These are phyloP conservation scores for Candida insectalens DNA, from an alignment of 805 yeast genomes.

Conservation along the genomic window DNA sequence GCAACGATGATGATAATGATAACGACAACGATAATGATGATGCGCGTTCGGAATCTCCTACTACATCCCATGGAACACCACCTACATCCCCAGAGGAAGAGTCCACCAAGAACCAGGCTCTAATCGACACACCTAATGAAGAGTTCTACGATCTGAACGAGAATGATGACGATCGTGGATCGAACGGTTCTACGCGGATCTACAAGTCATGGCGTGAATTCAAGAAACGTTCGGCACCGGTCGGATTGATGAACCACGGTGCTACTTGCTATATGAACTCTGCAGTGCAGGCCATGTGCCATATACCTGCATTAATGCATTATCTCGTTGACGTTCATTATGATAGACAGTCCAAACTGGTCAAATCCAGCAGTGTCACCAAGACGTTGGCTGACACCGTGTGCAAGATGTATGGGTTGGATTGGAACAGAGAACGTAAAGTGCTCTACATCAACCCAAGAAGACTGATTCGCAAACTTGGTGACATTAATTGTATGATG, in stretches of 20 bases:
- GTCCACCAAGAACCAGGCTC: slow-evolving; percentile 8
- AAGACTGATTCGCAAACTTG: slow-evolving; percentile 57
- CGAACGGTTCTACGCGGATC: slow-evolving; percentile 48
- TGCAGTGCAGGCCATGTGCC: slow-evolving; percentile 85
- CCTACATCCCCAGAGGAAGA: slow-evolving; percentile 28
- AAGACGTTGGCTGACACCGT: slow-evolving; percentile 60
- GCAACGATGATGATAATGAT: slow-evolving; percentile 17
- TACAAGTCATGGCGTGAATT: slow-evolving; percentile 64
- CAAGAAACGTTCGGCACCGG: slow-evolving; percentile 39
- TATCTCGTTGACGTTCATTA: slow-evolving; percentile 59
- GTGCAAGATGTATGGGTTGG: slow-evolving; percentile 58
- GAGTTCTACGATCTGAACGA: slow-evolving; percentile 56
- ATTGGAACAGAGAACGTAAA: slow-evolving; percentile 26
- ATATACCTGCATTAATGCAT: slow-evolving; percentile 84
- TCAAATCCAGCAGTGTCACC: slow-evolving; percentile 52
- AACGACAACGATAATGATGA: slow-evolving; percentile 9
- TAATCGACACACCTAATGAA: slow-evolving; percentile 14
- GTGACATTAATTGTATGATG: slow-evolving; percentile 92
- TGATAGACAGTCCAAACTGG: slow-evolving; percentile 37
- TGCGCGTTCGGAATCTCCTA: background rate
- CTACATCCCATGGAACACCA: slow-evolving; percentile 20
- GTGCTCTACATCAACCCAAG: slow-evolving; percentile 62
- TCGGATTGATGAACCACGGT: slow-evolving; percentile 81
- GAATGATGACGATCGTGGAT: slow-evolving; percentile 48
- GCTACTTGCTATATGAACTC: slow-evolving; percentile 96